Percentiles rank a stretch among this genome's conserved stretches.
These are phyloP conservation scores for fission yeast (Schizosaccharomyces pombe) DNA, from an alignment of 805 yeast species.

Conservation along the genomic window DNA sequence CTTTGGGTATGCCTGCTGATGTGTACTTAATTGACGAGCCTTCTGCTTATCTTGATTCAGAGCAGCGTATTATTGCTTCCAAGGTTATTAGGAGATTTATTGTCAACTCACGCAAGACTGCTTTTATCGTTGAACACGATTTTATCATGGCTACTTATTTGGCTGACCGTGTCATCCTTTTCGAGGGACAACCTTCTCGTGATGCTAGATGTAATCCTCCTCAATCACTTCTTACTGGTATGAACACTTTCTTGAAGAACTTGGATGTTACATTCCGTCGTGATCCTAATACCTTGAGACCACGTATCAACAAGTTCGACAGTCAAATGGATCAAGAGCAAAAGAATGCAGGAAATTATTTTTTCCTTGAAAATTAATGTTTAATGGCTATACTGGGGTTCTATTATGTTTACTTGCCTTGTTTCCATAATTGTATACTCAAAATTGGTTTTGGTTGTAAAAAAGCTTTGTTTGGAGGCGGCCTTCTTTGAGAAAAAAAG, in stretches of 20 bases:
- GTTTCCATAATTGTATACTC: too few species aligned
- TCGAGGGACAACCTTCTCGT: conserved; percentile 82
- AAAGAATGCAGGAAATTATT: conserved; percentile 74
- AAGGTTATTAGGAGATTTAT: conserved; percentile 94
- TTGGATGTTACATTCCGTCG: conserved; percentile 96
- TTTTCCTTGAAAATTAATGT: conserved; percentile 47
- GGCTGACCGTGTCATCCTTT: conserved; percentile 96
- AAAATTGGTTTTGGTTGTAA: too few species aligned
- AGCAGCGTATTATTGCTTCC: conserved; percentile 97
- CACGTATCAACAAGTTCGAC: conserved; percentile 91
- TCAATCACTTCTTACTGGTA: conserved; percentile 84
- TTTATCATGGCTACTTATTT: conserved; percentile 98
- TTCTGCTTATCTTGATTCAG: conserved; percentile 94
- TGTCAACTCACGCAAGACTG: conserved; percentile 89
- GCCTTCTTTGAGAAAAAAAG: too few species aligned
- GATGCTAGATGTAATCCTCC: conserved; percentile 71
- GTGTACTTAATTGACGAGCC: conserved; percentile 96
- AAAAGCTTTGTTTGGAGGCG: too few species aligned
- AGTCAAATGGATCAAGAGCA: conserved; percentile 97
- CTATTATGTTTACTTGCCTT: too few species aligned
- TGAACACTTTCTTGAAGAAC: conserved; percentile 89
- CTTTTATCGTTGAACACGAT: conserved; percentile 98
- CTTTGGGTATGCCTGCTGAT: conserved; percentile 87
- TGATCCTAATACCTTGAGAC: conserved; percentile 94
- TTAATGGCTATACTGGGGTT: neutral